These are phyloP conservation scores for Termitomyces eurrhizus DNA, from an alignment of 768 basidiomycete genomes.

Conservation along the genomic window DNA sequence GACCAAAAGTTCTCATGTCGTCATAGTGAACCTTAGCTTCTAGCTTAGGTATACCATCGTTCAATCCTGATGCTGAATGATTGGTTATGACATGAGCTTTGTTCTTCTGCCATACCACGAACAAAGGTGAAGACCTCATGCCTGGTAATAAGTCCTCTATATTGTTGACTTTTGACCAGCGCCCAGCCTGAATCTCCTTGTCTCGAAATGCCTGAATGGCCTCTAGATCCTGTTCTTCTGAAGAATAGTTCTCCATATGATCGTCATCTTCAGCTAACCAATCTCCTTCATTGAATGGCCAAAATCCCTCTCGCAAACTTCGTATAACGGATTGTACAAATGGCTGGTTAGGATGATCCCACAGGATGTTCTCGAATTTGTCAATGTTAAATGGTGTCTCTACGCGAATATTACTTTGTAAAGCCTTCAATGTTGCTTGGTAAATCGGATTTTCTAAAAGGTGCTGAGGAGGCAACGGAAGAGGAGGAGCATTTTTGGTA, in stretches of 20 bases:
- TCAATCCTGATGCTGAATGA: too few relatives aligned
- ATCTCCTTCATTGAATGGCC: slow-evolving; percentile 21
- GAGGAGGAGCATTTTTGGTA: too few relatives aligned
- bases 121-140: too few relatives aligned
- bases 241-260: slow-evolving; percentile 8
- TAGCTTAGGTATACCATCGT: slow-evolving; percentile 3
- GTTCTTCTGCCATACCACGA: slow-evolving; percentile 22
- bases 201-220: not conserved
- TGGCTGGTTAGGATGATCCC: slow-evolving; percentile 24
- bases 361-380: slow-evolving; percentile 16
- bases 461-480: not conserved
- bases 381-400: slow-evolving; percentile 25
- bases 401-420: slow-evolving; percentile 14
- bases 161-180: slow-evolving; percentile 8
- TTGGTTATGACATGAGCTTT: slow-evolving; percentile 25
- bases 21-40: slow-evolving; percentile 11
- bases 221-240: not conserved
- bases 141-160: slow-evolving; percentile 20
- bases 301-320: slow-evolving; percentile 24
- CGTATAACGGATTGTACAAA: slow-evolving; percentile 24
- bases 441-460: not conserved
- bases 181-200: slow-evolving; percentile 16
- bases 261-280: slow-evolving; percentile 10
- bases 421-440: not conserved
- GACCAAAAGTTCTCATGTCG: slow-evolving; percentile 5